Base-by-base conservation (phyloP, 805 yeast species). In the Nakazawaea molendinolei region DNA sequence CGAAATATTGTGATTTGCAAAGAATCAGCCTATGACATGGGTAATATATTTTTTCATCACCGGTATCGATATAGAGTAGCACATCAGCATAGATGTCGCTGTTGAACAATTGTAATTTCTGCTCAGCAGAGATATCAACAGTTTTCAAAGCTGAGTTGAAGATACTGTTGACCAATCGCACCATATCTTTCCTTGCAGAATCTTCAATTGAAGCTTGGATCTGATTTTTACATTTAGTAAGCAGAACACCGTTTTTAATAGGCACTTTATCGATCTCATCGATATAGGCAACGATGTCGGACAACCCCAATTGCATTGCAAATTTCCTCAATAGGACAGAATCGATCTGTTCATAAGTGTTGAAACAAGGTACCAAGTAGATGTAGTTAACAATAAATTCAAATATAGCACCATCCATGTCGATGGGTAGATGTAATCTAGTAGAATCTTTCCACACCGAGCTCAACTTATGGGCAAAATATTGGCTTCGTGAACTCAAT, bases 1-100 rank as follows among this genome's bases (percentile, higher is more conserved):
- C 72, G 48, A 74, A 84, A 52, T 79, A 83, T 29, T 73, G 80
- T 3, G 83, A 71, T 27, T 87, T 57, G 5, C 67, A 54, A 17
- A 84, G 50, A 33, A 83, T 68, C 1, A 83, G 67, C 28, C 77
- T 62, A 52, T 84, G 84, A 5, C 67, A 76, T 1, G 90, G 89
- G 48, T 74, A 82, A 40, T 63, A 65, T 0, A 53, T 48, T 32
- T 51, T 28, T 4, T 24, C 32, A 6, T 27, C 28, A 21, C 44
- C 36, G 17, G 24, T 14, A 7, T 44, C 43, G 5, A 65, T 63
- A 1, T 64, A 47, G 1, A 77, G 32, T 1, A 74, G 58, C 0
- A 71, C 47, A 53, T 79, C 86, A 0, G 83, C 74, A 28, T 42
- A 55, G 7, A 54, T 48, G 2, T 32, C n/a, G n/a, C 33, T 4